Percentiles rank a stretch among this genome's conserved stretches.
phyloP scores from a whole-genome alignment of 2,329 filamentous ascomycete genomes.

The Myriosclerotinia duriaeana region DNA sequence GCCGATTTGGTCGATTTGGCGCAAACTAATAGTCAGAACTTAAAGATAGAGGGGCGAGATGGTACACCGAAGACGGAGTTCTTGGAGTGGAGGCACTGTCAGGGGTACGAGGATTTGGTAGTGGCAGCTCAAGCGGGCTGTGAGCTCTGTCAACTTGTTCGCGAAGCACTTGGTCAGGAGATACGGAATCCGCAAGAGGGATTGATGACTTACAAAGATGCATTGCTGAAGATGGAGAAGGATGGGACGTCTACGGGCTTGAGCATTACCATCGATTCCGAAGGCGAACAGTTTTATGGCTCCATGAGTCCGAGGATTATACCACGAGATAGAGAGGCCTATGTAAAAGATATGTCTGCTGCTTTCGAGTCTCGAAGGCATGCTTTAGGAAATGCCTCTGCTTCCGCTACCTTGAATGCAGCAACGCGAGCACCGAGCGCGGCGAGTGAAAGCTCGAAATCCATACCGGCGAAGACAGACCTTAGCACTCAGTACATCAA shows the following conservation, averaged over 20 bases:
- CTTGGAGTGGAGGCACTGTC: neutral
- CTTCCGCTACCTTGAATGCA: no score
- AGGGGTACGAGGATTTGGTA: neutral
- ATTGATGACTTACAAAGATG: neutral
- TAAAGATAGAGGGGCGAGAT: neutral
- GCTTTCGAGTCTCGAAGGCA: no score
- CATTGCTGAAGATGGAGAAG: neutral
- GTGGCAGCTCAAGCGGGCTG: neutral
- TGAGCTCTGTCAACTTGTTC: neutral
- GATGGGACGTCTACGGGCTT: neutral
- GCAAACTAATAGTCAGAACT: neutral
- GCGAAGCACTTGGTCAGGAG: neutral
- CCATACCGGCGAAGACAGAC: no score
- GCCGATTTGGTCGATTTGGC: neutral
- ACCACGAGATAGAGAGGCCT: no score
- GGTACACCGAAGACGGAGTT: neutral
- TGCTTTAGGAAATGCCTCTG: no score
- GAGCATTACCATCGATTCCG: neutral
- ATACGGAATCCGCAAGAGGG: neutral
- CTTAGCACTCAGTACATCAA: no score
- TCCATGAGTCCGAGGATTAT: no score
- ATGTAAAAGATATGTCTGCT: no score
- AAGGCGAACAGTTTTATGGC: neutral
- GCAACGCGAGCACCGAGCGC: no score
- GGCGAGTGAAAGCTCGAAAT: no score